Evolutionary conservation across 2,329 filamentous ascomycete genomes (phyloP).

Genomic region (Nemania sp.): DNA sequence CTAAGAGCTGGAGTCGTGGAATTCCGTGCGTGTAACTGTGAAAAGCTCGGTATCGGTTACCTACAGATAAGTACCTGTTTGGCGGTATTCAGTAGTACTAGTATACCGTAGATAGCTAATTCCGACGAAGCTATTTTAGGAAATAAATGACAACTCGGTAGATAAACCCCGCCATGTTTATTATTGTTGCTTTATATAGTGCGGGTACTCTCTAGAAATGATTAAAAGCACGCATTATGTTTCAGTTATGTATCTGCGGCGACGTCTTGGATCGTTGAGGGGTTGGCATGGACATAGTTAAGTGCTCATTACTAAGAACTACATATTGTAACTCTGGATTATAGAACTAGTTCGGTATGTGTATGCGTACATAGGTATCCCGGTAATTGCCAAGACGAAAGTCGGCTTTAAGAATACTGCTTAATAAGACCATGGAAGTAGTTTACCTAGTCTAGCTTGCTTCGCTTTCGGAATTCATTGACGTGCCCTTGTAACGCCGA

Average conservation of each 20-base stretch:
- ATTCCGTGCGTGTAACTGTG: slow-evolving; percentile 8
- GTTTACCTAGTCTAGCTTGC: neutral
- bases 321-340: neutral
- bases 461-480: slow-evolving; percentile 21
- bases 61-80: neutral
- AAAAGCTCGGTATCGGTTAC: neutral
- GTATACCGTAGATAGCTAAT: slow-evolving; percentile 1
- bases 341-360: neutral
- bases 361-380: too few species aligned
- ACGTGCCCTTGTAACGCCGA: slow-evolving; percentile 10
- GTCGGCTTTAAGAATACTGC: neutral
- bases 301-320: neutral
- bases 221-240: neutral
- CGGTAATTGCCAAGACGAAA: neutral
- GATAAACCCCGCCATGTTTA: neutral
- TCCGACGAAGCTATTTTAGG: neutral
- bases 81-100: neutral
- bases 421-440: neutral
- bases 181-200: neutral
- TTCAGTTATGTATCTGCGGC: neutral
- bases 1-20: slow-evolving; percentile 9
- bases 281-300: too few species aligned
- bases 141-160: neutral
- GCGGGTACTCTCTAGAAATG: neutral
- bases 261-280: too few species aligned